Percentiles rank a stretch among this genome's conserved stretches.
These are phyloP conservation scores for Blastomyces emzantsi DNA, from an alignment of 2,329 filamentous ascomycete genomes.

Conservation along the genomic window DNA sequence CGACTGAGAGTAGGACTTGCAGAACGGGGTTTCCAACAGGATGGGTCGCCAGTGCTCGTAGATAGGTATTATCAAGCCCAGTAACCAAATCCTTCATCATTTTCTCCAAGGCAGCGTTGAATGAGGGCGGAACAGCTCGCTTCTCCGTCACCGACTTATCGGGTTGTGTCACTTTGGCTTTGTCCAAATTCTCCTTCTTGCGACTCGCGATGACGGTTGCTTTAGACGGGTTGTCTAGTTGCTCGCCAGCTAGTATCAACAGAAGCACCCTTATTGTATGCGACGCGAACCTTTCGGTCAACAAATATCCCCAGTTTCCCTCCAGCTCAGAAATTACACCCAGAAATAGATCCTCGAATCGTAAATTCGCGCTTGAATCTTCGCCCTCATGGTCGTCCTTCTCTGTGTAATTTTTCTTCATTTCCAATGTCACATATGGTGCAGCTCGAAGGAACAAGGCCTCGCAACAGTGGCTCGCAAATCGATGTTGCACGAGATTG, in stretches of 20 bases:
- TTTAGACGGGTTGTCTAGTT: constrained; percentile 59
- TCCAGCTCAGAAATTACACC: constrained; percentile 81
- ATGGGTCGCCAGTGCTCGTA: constrained; percentile 77
- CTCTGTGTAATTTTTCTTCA: constrained; percentile 38
- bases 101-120: constrained; percentile 66
- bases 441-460: constrained; percentile 80
- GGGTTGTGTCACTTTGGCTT: constrained; percentile 42
- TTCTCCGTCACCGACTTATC: constrained; percentile 42
- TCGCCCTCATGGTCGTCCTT: constrained; percentile 39
- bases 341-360: constrained; percentile 80
- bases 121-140: constrained; percentile 63
- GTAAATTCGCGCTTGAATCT: constrained; percentile 39
- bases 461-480: constrained; percentile 96
- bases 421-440: constrained; percentile 65
- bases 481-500: constrained; percentile 85
- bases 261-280: constrained; percentile 82
- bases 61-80: constrained; percentile 65
- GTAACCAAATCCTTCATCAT: constrained; percentile 69
- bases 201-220: constrained; percentile 79
- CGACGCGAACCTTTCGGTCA: constrained; percentile 84
- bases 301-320: constrained; percentile 67
- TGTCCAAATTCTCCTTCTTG: constrained; percentile 76
- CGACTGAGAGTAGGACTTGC: constrained; percentile 81
- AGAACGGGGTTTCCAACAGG: constrained; percentile 85
- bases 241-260: constrained; percentile 73